A percentile compares a stretch with the other conserved stretches of the same genome.
phyloP scores from a whole-genome alignment of 176 grass and related monocot species.

The Triticum urartu region DNA sequence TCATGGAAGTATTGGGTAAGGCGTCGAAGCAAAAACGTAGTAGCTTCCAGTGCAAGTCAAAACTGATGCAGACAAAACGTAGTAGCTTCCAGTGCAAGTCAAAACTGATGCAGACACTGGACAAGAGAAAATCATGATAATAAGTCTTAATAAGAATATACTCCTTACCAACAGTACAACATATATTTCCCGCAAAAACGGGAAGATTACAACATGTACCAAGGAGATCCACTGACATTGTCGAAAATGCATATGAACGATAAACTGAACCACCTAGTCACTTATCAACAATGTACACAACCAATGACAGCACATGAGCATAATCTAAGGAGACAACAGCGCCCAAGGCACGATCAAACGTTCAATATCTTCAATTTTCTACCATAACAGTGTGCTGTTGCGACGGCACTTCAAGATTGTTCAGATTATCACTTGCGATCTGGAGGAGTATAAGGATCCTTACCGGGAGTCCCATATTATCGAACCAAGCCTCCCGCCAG shows the following conservation, averaged over 20 bases:
- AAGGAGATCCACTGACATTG: neutral
- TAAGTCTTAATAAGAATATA: slow-evolving; percentile 14
- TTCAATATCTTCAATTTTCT: neutral
- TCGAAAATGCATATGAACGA: neutral
- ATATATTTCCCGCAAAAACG: neutral
- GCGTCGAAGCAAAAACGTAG: slow-evolving; percentile 3
- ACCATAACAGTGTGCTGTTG: neutral
- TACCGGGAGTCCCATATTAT: neutral
- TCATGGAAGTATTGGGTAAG: too few relatives aligned
- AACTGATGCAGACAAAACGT: slow-evolving; percentile 21
- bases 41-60: slow-evolving; percentile 20
- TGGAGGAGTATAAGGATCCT: neutral
- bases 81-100: slow-evolving; percentile 9
- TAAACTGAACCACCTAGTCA: neutral
- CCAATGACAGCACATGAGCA: neutral
- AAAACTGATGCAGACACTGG: slow-evolving; percentile 7
- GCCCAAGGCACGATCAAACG: neutral
- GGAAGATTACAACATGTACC: neutral
- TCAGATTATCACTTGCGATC: neutral
- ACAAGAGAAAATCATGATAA: slow-evolving; percentile 22
- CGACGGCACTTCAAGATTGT: neutral
- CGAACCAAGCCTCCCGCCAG: neutral
- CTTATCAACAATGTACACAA: slow-evolving; percentile 4
- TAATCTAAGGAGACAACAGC: neutral
- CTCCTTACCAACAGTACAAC: neutral